Percentiles rank a stretch among this genome's conserved stretches.
Conservation (phyloP, 805 yeast genomes). For the Candida railenensis region DNA sequence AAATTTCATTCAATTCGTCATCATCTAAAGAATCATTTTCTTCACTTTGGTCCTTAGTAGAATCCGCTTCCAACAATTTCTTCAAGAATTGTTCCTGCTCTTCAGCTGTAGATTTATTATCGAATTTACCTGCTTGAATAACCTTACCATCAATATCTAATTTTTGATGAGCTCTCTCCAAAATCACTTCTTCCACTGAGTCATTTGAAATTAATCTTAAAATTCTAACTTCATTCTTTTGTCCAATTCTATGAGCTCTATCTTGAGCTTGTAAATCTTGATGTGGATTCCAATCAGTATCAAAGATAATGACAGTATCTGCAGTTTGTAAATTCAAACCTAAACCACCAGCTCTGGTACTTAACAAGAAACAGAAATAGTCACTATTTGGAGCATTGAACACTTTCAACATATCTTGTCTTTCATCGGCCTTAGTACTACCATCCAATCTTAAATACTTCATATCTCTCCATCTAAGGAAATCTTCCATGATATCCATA, state of each 20-base stretch:
- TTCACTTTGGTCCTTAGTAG: constrained; percentile 52
- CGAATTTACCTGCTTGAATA: constrained; percentile 89
- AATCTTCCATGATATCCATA: constrained; percentile 89
- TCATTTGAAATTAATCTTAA: constrained; percentile 77
- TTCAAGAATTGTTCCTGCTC: constrained; percentile 82
- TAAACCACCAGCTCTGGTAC: constrained; percentile 88
- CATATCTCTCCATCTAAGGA: constrained; percentile 61
- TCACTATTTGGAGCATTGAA: constrained; percentile 78
- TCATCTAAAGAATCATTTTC: constrained; percentile 59
- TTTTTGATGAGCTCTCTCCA: constrained; percentile 81
- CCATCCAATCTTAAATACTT: constrained; percentile 80
- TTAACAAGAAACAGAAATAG: constrained; percentile 72
- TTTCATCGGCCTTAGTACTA: constrained; percentile 79
- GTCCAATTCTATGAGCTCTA: constrained; percentile 88
- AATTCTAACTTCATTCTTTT: constrained; percentile 82
- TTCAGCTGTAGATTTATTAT: constrained; percentile 81
- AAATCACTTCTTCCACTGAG: constrained; percentile 79
- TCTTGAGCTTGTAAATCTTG: constrained; percentile 91
- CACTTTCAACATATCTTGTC: constrained; percentile 68
- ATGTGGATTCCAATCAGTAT: constrained; percentile 90
- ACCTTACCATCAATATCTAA: constrained; percentile 87
- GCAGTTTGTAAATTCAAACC: constrained; percentile 87
- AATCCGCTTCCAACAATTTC: constrained; percentile 69
- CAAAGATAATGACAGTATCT: constrained; percentile 82
- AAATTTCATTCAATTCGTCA: constrained; percentile 68